These are phyloP conservation scores for Paraphoma chrysanthemicola DNA, from an alignment of 2,329 filamentous ascomycete species.

Conservation along the genomic window DNA sequence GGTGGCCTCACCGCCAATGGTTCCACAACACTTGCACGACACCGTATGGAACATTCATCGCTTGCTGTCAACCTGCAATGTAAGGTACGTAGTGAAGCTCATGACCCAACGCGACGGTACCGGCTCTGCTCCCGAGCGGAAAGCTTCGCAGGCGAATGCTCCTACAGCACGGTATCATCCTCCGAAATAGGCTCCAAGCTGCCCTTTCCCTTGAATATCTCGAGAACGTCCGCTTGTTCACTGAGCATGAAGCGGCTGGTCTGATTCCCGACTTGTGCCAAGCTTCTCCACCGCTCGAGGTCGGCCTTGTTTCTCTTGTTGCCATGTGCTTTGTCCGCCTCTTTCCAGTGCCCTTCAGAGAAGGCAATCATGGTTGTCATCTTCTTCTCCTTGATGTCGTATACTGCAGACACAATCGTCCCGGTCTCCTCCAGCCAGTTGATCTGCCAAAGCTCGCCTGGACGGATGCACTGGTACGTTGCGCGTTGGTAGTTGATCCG, in stretches of 20 bases:
- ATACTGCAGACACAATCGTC: conserved; percentile 63
- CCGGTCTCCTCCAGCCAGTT: conserved; percentile 69
- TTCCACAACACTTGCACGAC: conserved; percentile 8
- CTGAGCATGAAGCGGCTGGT: conserved; percentile 59
- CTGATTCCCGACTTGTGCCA: conserved; percentile 59
- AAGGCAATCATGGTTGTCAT: conserved; percentile 63
- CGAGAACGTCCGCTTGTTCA: conserved; percentile 61
- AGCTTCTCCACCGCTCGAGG: conserved; percentile 59
- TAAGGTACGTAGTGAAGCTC: conserved; percentile 11
- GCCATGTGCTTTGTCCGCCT: conserved; percentile 59
- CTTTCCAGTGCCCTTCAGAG: conserved; percentile 63
- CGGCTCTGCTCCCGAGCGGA: not conserved
- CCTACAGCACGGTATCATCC: conserved; percentile 24
- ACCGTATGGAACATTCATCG: conserved; percentile 10
- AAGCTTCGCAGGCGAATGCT: not conserved
- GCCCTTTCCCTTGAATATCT: conserved; percentile 59
- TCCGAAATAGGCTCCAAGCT: conserved; percentile 54
- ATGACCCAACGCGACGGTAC: not conserved
- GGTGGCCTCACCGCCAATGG: conserved; percentile 15
- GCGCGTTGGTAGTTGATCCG: conserved; percentile 62
- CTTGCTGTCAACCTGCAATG: conserved; percentile 12
- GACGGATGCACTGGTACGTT: conserved; percentile 64
- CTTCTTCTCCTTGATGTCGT: conserved; percentile 58
- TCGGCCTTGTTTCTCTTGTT: conserved; percentile 62
- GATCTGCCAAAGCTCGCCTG: conserved; percentile 66